Evolutionary conservation across 2,329 filamentous ascomycete species (phyloP).

Genomic region (Knufia fluminis): DNA sequence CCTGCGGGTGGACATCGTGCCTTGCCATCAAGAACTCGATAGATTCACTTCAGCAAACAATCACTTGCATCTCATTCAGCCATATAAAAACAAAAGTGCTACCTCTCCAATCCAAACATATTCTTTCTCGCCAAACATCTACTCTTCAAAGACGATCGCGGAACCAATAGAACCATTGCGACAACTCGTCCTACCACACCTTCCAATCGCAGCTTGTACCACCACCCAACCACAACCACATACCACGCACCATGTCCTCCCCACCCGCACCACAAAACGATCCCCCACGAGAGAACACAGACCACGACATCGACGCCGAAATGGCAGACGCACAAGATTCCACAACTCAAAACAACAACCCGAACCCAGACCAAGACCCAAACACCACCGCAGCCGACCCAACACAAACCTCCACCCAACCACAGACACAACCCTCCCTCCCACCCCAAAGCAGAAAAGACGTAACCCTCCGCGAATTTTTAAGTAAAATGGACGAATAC

Average conservation of each 20-base stretch:
- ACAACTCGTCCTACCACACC: not conserved
- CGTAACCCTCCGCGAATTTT: conserved; percentile 80
- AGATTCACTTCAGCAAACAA: not conserved
- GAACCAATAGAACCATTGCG: too few relatives aligned
- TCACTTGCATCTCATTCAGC: not conserved
- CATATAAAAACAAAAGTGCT: too few relatives aligned
- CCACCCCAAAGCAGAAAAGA: conserved; percentile 72
- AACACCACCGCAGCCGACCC: conserved; percentile 4
- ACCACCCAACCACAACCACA: not conserved
- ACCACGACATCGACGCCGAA: conserved; percentile 26
- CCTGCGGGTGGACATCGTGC: not conserved
- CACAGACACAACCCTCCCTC: conserved; percentile 13
- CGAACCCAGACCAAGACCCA: conserved; percentile 17
- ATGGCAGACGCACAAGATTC: conserved; percentile 22
- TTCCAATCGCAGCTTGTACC: not conserved
- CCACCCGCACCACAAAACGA: conserved; percentile 11
- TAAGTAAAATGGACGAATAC: conserved; percentile 96
- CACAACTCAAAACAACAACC: conserved; percentile 17
- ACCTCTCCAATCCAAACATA: too few relatives aligned
- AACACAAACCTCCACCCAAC: conserved; percentile 10
- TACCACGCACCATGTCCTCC: conserved; percentile 14
- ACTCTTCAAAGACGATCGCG: not conserved
- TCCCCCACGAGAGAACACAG: conserved; percentile 7
- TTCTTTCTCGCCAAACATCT: not conserved
- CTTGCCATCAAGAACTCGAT: not conserved